Conservation (phyloP, 805 yeast species). For the Metschnikowia shivogae region DNA sequence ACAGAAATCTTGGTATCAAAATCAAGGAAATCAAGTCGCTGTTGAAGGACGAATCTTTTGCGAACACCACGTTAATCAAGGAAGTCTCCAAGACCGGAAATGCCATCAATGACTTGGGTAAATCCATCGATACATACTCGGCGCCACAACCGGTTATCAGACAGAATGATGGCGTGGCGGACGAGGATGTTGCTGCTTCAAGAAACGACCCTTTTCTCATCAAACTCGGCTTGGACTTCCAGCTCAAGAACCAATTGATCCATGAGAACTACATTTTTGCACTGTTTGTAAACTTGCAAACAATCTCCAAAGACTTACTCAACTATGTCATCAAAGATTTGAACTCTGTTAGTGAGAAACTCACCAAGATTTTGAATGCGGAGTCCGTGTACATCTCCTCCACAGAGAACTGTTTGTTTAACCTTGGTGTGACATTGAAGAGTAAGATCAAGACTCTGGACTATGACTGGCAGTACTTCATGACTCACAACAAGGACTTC, state of each 20-base stretch:
- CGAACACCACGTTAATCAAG: slow-evolving; percentile 30
- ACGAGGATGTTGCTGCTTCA: slow-evolving; percentile 24
- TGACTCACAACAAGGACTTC: slow-evolving; percentile 28
- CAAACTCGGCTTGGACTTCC: slow-evolving; percentile 37
- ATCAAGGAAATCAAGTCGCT: slow-evolving; percentile 40
- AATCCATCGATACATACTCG: slow-evolving; percentile 32
- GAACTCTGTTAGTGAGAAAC: slow-evolving; percentile 27
- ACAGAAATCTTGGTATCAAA: slow-evolving; percentile 32
- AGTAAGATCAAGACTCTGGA: slow-evolving; percentile 23
- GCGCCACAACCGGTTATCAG: slow-evolving; percentile 29
- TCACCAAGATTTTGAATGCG: slow-evolving; percentile 25
- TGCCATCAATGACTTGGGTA: slow-evolving; percentile 37
- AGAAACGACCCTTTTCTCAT: slow-evolving; percentile 40
- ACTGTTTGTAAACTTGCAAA: slow-evolving; percentile 38
- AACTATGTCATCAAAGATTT: slow-evolving; percentile 37
- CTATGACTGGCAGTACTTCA: slow-evolving; percentile 38
- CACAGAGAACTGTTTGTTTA: slow-evolving; percentile 16
- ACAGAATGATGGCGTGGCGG: slow-evolving; percentile 20
- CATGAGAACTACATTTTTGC: slow-evolving; percentile 42
- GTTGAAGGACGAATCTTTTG: slow-evolving; percentile 39
- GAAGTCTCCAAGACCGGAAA: slow-evolving; percentile 58
- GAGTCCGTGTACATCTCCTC: slow-evolving; percentile 20
- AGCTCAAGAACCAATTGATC: slow-evolving; percentile 37
- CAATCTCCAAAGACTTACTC: slow-evolving; percentile 36
- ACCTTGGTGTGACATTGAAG: slow-evolving; percentile 24